Conservation (phyloP, 73 alveolate species). For the Breviolum minutum region DNA sequence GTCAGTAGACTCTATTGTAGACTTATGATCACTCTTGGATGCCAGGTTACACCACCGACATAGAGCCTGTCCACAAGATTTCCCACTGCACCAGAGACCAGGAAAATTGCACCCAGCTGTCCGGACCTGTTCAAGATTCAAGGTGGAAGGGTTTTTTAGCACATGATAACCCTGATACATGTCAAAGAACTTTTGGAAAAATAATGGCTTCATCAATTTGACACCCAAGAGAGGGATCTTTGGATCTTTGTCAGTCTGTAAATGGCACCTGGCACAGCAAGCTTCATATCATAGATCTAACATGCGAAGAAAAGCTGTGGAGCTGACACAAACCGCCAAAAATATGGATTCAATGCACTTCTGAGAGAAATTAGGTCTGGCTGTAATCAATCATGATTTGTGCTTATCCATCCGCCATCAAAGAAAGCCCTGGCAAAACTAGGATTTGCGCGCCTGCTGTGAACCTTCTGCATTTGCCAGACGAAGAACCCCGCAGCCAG, state of each 20-base stretch:
- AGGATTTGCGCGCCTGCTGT: not conserved
- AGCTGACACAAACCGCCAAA: not conserved
- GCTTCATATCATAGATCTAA: too few relatives aligned
- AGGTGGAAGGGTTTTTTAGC: not conserved
- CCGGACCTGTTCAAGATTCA: not conserved
- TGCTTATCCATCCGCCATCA: too few relatives aligned
- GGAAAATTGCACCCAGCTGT: not conserved
- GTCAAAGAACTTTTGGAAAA: not conserved
- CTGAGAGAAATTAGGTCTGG: not conserved
- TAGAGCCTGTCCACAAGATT: slow-evolving; percentile 45
- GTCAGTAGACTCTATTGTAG: not conserved
- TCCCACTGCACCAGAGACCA: slow-evolving; percentile 33
- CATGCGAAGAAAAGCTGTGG: not conserved
- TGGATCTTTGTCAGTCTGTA: too few relatives aligned
- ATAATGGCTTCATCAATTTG: too few relatives aligned
- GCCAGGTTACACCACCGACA: slow-evolving; percentile 63
- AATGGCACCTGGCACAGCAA: too few relatives aligned
- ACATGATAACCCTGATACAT: not conserved
- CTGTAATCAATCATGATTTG: too few relatives aligned
- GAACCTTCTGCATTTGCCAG: slow-evolving; percentile 11
- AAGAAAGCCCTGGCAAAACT: not conserved
- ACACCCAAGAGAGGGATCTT: not conserved
- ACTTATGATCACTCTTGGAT: not conserved
- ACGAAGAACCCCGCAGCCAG: slow-evolving; percentile 21
- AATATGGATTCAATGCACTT: not conserved